Conservation (phyloP, 768 basidiomycete genomes). For the Boletus patriciae region DNA sequence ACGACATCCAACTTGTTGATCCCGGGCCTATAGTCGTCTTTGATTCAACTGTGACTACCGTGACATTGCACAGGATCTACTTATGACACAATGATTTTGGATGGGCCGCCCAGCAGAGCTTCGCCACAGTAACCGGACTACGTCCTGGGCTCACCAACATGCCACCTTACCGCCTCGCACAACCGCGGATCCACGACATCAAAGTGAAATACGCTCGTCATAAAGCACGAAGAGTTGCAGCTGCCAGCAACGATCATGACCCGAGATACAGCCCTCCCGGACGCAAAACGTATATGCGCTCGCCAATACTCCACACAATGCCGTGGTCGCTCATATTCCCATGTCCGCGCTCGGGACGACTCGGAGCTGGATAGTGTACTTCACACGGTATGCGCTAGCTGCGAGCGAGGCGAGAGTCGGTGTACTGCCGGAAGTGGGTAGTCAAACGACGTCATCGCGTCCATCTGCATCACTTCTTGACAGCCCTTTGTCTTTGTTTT, state of each 20-base stretch:
- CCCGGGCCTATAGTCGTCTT: too few relatives aligned
- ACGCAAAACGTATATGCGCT: slow-evolving; percentile 39
- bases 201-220: too few relatives aligned
- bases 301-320: slow-evolving; percentile 15
- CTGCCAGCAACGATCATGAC: slow-evolving; percentile 18
- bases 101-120: too few relatives aligned
- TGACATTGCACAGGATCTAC: too few relatives aligned
- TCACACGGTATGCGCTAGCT: slow-evolving; percentile 12
- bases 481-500: neutral
- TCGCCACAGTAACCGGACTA: too few relatives aligned
- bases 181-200: too few relatives aligned
- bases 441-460: slow-evolving; percentile 33
- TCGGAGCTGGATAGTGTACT: neutral
- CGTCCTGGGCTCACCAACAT: too few relatives aligned
- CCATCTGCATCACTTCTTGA: slow-evolving; percentile 28
- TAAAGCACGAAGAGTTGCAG: neutral
- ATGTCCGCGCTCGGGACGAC: neutral
- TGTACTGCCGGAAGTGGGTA: slow-evolving; percentile 31
- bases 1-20: too few relatives aligned
- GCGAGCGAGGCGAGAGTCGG: slow-evolving; percentile 16
- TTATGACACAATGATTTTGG: too few relatives aligned
- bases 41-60: too few relatives aligned
- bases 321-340: neutral
- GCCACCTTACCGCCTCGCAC: too few relatives aligned
- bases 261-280: slow-evolving; percentile 50